Base-by-base conservation (phyloP, 2,329 filamentous ascomycete genomes). In the Chaetomiaceae sp. region DNA sequence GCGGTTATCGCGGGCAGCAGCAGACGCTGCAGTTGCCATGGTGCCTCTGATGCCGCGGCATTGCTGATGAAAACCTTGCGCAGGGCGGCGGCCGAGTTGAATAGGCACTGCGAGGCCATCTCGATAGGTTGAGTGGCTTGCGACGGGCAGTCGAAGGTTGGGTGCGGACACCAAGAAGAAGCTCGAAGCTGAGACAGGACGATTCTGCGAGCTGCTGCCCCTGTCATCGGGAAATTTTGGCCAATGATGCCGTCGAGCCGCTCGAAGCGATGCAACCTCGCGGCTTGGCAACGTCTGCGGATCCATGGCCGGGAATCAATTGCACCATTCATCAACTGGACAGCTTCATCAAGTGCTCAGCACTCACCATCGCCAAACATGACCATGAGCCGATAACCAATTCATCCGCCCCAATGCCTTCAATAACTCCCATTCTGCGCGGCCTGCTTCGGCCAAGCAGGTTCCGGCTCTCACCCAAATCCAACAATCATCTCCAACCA, bases 1-100 rank as follows among this genome's bases (percentile, higher is more conserved):
- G n/a, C 11, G 27, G 45, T 9, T 5, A 56, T 12, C 14, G 55
- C 25, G 17, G 59, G 59, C 4, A 59, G 19, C 11, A 63, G 40
- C 33, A 60, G 27, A 22, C 57, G 59, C 5, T 51, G 59, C 6
- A 63, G 49, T 12, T 54, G 33, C 66, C 63, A 42, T 58, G 59
- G 38, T 56, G 63, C 31, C 15, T 57, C 55, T 3, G 50, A 69
- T 64, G 58, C 64, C 61, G 47, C 69, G n/a, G 54, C 53, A 53
- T 55, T 69, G 43, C 68, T 66, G 59, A 79, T 59, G 59, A 80
- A 77, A 44, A 78, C 72, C 49, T 71, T 68, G 42, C 73, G 71
- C 5, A 81, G 71, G 56, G 75, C 75, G 33, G 68, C 61, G n/a
- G 72, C 71, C 47, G 75, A 71, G 58, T 70, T 74, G 64, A 72